phyloP scores from a whole-genome alignment of 371 early-diverging fungal species.

The Mortierella sp. region DNA sequence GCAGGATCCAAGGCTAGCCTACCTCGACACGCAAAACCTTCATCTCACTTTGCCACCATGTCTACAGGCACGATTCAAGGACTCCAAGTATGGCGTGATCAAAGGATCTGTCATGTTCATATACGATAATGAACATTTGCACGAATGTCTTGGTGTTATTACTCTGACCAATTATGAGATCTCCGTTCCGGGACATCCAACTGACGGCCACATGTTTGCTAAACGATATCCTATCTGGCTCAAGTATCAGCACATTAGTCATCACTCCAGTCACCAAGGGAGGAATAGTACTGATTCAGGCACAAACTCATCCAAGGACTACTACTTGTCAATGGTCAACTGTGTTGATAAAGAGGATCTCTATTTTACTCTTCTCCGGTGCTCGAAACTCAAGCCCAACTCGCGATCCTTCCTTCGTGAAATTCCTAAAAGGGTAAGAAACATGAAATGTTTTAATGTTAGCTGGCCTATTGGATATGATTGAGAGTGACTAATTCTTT shows the following conservation, averaged over 20 bases:
- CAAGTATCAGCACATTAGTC: slow-evolving; percentile 30
- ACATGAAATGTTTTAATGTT: not conserved
- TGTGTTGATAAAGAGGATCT: slow-evolving; percentile 92
- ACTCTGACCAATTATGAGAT: slow-evolving; percentile 75
- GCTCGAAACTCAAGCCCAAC: slow-evolving; percentile 49
- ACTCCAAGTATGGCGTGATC: slow-evolving; percentile 80
- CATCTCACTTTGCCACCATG: slow-evolving; percentile 43
- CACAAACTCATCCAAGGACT: slow-evolving; percentile 39
- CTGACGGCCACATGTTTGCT: slow-evolving; percentile 70
- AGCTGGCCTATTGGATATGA: not conserved
- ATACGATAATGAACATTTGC: slow-evolving; percentile 84
- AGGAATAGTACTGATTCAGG: slow-evolving; percentile 31
- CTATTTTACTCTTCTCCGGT: slow-evolving; percentile 64
- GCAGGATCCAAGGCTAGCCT: slow-evolving; percentile 44
- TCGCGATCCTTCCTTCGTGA: slow-evolving; percentile 35
- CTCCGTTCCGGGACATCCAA: slow-evolving; percentile 68
- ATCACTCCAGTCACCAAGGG: slow-evolving; percentile 35
- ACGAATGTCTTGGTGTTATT: slow-evolving; percentile 86
- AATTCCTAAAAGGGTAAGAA: slow-evolving; percentile 54
- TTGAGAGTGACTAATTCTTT: not conserved
- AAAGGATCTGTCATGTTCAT: slow-evolving; percentile 84
- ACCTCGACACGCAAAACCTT: slow-evolving; percentile 46
- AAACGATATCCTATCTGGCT: slow-evolving; percentile 67
- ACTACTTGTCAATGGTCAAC: slow-evolving; percentile 68
- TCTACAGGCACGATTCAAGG: slow-evolving; percentile 58